phyloP scores from a whole-genome alignment of 805 yeast species.

The Candida quercuum region DNA sequence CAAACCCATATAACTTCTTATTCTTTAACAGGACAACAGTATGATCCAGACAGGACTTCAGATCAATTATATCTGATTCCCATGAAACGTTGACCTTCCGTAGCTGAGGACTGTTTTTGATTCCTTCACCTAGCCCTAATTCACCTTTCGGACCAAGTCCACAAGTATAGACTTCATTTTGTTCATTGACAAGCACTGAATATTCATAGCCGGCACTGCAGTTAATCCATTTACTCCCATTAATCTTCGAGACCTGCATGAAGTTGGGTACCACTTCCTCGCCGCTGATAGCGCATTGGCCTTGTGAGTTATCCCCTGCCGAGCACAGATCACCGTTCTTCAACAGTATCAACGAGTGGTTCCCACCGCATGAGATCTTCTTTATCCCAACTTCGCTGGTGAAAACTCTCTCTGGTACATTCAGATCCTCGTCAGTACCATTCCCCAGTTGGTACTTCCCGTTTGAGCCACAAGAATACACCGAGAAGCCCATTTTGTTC shows the following conservation, averaged over 20 bases:
- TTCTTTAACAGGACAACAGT: conserved; percentile 32
- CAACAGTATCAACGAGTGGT: conserved; percentile 65
- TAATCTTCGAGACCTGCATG: conserved; percentile 15
- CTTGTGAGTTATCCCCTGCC: conserved; percentile 52
- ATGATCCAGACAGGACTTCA: conserved; percentile 41
- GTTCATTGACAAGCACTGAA: conserved; percentile 41
- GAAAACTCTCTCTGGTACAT: conserved; percentile 19
- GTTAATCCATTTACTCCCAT: conserved; percentile 30
- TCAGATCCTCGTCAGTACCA: conserved; percentile 45
- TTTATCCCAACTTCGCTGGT: conserved; percentile 23
- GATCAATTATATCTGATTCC: conserved; percentile 7
- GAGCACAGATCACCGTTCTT: conserved; percentile 48
- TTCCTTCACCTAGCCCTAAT: conserved; percentile 45
- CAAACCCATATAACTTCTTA: conserved; percentile 59
- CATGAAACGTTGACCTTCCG: conserved; percentile 5
- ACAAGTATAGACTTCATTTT: conserved; percentile 39
- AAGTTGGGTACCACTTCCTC: conserved; percentile 8
- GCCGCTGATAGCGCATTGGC: conserved; percentile 45
- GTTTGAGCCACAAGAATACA: conserved; percentile 76
- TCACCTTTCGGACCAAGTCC: conserved; percentile 76
- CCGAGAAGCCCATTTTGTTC: conserved; percentile 14
- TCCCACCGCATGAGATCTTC: conserved; percentile 74
- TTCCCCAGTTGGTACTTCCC: conserved; percentile 74
- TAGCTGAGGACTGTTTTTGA: conserved; percentile 3
- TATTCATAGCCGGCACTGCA: conserved; percentile 81